Conservation (phyloP, 768 basidiomycete species). For the Daedaleopsis nitida region DNA sequence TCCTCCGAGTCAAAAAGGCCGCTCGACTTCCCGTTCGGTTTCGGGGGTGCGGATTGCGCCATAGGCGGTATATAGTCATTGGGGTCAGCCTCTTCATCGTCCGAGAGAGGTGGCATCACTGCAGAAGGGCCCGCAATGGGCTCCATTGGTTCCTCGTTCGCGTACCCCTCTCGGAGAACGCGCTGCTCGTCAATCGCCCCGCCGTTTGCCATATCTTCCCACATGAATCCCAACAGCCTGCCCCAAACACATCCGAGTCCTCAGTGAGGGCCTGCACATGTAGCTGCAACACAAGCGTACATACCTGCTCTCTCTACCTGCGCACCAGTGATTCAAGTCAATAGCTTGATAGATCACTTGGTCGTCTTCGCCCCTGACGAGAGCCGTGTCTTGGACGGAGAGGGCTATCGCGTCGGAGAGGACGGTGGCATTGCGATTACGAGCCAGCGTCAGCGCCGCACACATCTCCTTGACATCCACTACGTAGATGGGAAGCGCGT, state of each 20-base stretch:
- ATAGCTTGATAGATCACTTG: slow-evolving; percentile 5
- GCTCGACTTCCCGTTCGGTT: neutral
- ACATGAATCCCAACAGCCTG: slow-evolving; percentile 26
- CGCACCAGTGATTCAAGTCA: slow-evolving; percentile 22
- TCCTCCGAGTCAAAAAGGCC: slow-evolving; percentile 13
- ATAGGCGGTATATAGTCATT: slow-evolving; percentile 13
- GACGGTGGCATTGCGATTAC: slow-evolving; percentile 1
- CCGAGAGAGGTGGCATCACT: neutral
- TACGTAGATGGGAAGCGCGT: slow-evolving; percentile 17
- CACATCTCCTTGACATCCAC: slow-evolving; percentile 27
- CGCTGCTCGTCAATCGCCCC: slow-evolving; percentile 29
- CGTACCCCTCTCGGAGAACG: slow-evolving; percentile 4
- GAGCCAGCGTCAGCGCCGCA: slow-evolving; percentile 13
- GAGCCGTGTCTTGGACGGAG: slow-evolving; percentile 10
- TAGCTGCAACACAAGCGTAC: neutral
- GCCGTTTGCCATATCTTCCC: slow-evolving; percentile 24
- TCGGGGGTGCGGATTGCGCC: neutral
- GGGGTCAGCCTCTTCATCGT: slow-evolving; percentile 21
- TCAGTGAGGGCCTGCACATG: neutral
- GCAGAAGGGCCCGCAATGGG: neutral
- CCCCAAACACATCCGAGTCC: neutral
- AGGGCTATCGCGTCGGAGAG: slow-evolving; percentile 15
- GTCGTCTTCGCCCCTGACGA: slow-evolving; percentile 6
- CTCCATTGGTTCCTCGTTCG: slow-evolving; percentile 7
- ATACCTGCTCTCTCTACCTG: slow-evolving; percentile 31